These are phyloP conservation scores for Clitopilus passeckerianus DNA, from an alignment of 768 basidiomycete genomes.

Conservation along the genomic window DNA sequence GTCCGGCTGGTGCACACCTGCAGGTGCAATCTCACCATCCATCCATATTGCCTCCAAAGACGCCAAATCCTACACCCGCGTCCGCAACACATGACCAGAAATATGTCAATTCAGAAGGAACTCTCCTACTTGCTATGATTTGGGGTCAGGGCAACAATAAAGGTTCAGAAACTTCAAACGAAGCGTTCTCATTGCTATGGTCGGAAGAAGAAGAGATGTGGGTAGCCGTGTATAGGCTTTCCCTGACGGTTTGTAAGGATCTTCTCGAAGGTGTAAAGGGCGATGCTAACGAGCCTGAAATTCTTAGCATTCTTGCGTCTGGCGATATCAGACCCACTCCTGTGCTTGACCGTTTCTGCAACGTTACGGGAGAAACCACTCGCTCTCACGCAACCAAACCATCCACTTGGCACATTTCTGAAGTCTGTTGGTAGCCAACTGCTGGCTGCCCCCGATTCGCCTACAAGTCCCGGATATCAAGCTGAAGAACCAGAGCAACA, in stretches of 20 bases:
- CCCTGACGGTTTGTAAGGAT: constrained; percentile 71
- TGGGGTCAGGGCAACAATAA: constrained; percentile 63
- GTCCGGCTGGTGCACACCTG: constrained; percentile 27
- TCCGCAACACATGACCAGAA: constrained; percentile 68
- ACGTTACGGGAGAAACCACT: constrained; percentile 82
- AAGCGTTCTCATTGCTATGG: constrained; percentile 65
- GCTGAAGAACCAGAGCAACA: constrained; percentile 28
- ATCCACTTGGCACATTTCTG: constrained; percentile 39
- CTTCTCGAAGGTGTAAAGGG: not conserved
- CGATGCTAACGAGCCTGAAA: not conserved
- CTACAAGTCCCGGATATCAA: constrained; percentile 22
- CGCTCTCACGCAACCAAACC: constrained; percentile 32
- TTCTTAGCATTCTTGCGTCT: constrained; percentile 68
- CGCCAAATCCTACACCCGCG: constrained; percentile 79
- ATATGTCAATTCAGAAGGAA: constrained; percentile 78
- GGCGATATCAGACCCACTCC: constrained; percentile 63
- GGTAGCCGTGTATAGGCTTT: constrained; percentile 77
- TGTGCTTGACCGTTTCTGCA: constrained; percentile 81
- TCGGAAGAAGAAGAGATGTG: constrained; percentile 55
- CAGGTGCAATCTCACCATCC: constrained; percentile 40
- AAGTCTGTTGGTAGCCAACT: constrained; percentile 29
- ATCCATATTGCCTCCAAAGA: constrained; percentile 75
- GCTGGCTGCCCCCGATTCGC: constrained; percentile 27
- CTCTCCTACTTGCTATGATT: constrained; percentile 60
- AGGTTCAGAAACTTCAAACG: constrained; percentile 28